phyloP scores from a whole-genome alignment of 441 rosid species.

The Syzygium syzygioides region DNA sequence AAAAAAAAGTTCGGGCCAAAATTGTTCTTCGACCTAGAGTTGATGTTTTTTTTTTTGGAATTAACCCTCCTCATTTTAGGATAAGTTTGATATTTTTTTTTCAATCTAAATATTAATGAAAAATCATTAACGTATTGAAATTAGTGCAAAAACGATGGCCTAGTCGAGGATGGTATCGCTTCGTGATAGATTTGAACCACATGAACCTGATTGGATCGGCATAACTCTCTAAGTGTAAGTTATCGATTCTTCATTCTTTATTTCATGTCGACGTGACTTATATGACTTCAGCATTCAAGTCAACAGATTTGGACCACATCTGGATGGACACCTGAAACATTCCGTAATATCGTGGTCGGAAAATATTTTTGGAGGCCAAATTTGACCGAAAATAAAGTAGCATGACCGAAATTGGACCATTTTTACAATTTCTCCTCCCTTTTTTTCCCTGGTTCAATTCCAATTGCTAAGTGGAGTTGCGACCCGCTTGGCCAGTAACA shows the following conservation, averaged over 20 bases:
- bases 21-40: too few species aligned
- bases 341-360: neutral
- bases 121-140: neutral
- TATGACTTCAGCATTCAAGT: neutral
- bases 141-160: too few species aligned
- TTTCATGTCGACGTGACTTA: neutral
- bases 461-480: neutral
- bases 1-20: too few species aligned
- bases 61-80: neutral
- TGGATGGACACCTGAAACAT: neutral
- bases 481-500: neutral
- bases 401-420: neutral
- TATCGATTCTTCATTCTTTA: neutral
- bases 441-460: neutral
- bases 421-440: neutral
- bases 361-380: neutral
- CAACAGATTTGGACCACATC: neutral
- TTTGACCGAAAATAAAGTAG: neutral
- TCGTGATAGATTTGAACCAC: too few species aligned
- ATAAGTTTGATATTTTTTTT: neutral
- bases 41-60: too few species aligned
- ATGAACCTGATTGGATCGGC: rapidly evolving
- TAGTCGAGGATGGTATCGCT: too few species aligned
- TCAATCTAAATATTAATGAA: neutral
- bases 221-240: neutral